Base-by-base conservation (phyloP, 2,329 filamentous ascomycete genomes). In the Verruconis gallopava region DNA sequence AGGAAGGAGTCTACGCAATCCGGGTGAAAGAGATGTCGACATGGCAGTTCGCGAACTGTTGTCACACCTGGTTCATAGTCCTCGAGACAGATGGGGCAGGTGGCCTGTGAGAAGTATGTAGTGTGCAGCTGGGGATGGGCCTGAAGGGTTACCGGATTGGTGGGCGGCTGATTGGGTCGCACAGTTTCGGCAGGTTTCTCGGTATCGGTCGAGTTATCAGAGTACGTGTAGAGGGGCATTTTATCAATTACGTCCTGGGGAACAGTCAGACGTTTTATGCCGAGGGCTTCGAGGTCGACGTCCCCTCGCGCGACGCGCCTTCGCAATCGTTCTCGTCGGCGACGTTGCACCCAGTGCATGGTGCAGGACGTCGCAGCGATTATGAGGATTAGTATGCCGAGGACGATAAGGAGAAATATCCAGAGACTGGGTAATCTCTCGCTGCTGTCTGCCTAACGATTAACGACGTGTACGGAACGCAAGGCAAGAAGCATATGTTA, bases 21-120 rank as follows among this genome's bases (percentile, higher is more conserved):
- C 0, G 84, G 81, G 50, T 98, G 89, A 60, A 88, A 98, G 44
- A 96, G 89, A 57, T 98, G 91, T 1, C 81, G 78, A 52, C 91
- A 98, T 0, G 85, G 77, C 2, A 96, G 68, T 60, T 95, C 83
- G 43, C 86, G 81, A 43, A 96, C 86, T 15, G 77, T 73, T 0
- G 83, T 81, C 14, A 69, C 63, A 28, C 75, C 72, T 13, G 77
- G 72, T 20, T 81, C 71, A 53, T 85, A 96, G 45, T 84, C 76
- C 42, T 85, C 82, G 1, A 93, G 70, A 55, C 91, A 98, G 41
- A 96, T 94, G n/a, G 84, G 77, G 55, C 91, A 96, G 2, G 73
- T 79, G 0, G 84, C 78, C 56, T 96, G 91, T 15, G 78, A 76
- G 50, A 83, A 68, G 28, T 60, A 57, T 21, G 58, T 49, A 21